A percentile compares a stretch with the other conserved stretches of the same genome.
Evolutionary conservation across 192 early-diverging fungal genomes (phyloP).

Genomic region (Backusella parvicylindrica): DNA sequence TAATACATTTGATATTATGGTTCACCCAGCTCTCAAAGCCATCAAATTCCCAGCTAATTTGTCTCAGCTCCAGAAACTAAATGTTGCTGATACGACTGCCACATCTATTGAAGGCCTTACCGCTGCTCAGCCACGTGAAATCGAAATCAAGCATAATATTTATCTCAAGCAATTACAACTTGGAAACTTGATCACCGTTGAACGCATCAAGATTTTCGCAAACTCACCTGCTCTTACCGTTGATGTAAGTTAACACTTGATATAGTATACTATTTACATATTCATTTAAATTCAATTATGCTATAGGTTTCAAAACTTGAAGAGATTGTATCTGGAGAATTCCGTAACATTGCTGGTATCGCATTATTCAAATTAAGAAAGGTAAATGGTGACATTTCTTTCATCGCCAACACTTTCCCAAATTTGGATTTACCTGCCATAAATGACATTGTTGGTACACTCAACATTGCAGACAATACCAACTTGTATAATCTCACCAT

Average conservation of each 20-base stretch:
- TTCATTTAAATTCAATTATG: neutral
- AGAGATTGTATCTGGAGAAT: conserved; percentile 53
- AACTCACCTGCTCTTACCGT: conserved; percentile 16
- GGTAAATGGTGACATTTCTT: conserved; percentile 54
- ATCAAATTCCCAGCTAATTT: conserved; percentile 26
- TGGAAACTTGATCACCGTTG: conserved; percentile 11
- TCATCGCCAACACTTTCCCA: conserved; percentile 56
- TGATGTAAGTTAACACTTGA: conserved; percentile 1
- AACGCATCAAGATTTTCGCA: conserved; percentile 13
- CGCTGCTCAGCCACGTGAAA: neutral
- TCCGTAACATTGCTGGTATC: conserved; percentile 51
- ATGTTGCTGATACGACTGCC: conserved; percentile 25
- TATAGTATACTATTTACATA: neutral
- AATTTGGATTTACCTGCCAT: conserved; percentile 47
- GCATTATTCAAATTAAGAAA: conserved; percentile 39
- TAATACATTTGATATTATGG: conserved; percentile 12
- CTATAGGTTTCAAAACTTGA: conserved; percentile 2
- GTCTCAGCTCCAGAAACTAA: conserved; percentile 13
- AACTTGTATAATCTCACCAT: conserved; percentile 53
- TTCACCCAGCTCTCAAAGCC: conserved; percentile 16
- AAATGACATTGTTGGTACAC: conserved; percentile 44
- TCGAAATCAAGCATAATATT: conserved; percentile 24
- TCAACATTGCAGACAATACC: conserved; percentile 57
- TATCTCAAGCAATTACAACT: conserved; percentile 28
- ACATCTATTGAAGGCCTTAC: conserved; percentile 18